These are phyloP conservation scores for Leishmania guyanensis DNA, from an alignment of 208 protist genomes.

Conservation along the genomic window DNA sequence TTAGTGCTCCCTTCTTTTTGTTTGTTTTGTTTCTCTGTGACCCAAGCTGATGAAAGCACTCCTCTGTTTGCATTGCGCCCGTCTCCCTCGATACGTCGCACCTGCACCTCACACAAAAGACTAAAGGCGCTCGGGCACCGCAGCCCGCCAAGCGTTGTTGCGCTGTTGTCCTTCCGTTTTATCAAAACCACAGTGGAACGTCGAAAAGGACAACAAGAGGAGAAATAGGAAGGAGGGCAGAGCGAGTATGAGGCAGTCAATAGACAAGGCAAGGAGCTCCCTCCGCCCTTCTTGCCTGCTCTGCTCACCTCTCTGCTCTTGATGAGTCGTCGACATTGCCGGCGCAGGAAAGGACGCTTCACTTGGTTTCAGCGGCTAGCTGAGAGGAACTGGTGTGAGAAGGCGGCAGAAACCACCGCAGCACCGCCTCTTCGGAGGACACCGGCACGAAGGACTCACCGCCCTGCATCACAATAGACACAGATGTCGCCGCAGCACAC, in stretches of 20 bases:
- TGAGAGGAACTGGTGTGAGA: neutral
- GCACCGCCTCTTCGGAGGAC: slow-evolving; percentile 58
- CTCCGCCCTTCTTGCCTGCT: neutral
- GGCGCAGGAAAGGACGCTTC: neutral
- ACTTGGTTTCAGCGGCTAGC: slow-evolving; percentile 11
- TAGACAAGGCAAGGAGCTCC: neutral
- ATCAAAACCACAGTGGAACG: neutral
- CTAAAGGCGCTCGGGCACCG: neutral
- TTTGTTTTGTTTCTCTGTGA: neutral
- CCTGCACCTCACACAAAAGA: neutral
- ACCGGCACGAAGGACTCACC: slow-evolving; percentile 35
- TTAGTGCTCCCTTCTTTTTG: neutral
- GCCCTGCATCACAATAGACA: slow-evolving; percentile 38
- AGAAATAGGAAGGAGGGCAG: neutral
- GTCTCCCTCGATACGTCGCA: neutral
- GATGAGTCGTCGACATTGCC: neutral
- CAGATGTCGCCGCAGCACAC: slow-evolving; percentile 54
- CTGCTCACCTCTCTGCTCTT: neutral
- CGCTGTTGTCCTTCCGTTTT: no score
- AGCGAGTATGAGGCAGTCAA: neutral
- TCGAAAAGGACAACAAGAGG: no score
- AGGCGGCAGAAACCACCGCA: slow-evolving; percentile 73
- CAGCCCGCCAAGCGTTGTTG: neutral
- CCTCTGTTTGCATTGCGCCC: neutral
- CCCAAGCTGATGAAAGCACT: neutral